Evolutionary conservation across 306 rosid genomes (phyloP), one percentile per base, ranked within the genome.

Genomic region (Sphenostylis stenocarpa): DNA sequence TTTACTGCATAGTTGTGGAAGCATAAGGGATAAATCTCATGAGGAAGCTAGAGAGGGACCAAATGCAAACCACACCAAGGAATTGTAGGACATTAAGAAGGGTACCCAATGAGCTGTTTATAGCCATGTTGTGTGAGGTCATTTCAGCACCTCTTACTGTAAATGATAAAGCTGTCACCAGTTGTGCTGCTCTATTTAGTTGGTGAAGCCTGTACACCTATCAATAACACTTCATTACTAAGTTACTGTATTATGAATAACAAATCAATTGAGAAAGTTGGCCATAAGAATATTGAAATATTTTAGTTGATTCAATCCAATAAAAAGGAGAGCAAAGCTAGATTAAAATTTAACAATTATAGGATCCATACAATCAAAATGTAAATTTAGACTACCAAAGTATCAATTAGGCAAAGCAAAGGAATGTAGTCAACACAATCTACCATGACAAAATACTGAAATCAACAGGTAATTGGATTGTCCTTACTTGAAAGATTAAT

Each of bases 191-290:
- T 82, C 97, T 86, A 75, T 95, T 92, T 85, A 95, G 91, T 71
- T 96, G 99, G 87, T 96, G 97, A 82, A 96, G 82, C 80, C 99
- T 89, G 80, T 96, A 96, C 39, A 96, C 97, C 99, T 96, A 90
- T 76, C 21, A 38, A 77, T 55, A 72, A 41, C 79, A 77, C 71
- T 20, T 53, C n/a, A 45, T 28, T n/a, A 38, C 13, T 38, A 38
- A 29, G 2, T 29, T 29, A 69, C 21, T 74, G 45, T 29, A 16
- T 65, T 64, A 57, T 38, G 62, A 75, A 31, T 62, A 23, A 41
- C 20, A 5, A 12, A 61, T 43, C 33, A 36, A 51, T 52, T 76
- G 57, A 77, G 62, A 77, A 61, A 36, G 10, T 26, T 48, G n/a
- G 41, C 3, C 1, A 60, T 41, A 41, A 55, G n/a, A 67, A 57